Base-by-base conservation (phyloP, 768 basidiomycete genomes). In the Suillus alpinus region DNA sequence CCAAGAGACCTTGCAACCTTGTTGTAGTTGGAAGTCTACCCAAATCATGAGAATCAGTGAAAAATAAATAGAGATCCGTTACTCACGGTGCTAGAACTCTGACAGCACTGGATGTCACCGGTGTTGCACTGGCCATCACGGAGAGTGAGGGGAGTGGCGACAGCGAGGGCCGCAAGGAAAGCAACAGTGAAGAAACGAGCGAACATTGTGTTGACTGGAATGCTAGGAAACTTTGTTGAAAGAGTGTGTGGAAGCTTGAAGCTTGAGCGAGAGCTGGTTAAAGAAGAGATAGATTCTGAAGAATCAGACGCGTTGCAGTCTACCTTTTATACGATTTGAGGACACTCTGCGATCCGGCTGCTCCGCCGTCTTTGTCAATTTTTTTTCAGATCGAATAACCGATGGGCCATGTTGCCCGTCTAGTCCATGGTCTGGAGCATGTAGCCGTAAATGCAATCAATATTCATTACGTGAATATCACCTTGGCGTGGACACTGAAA, bases 61-160 rank as follows among this genome's bases (percentile, higher is more conserved):
- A 56, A 2, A 8, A 39, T 34, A 2, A 3, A 26, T 29, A 16
- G 16, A 31, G 5, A 8, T 10, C 2, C 36, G 36, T 36, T 1
- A 36, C 36, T 36, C 36, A 36, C 36, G 71, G 71, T 58, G 60
- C 43, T 51, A 64, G 55, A 39, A 63, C 47, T 12, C 57, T 63
- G 56, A 50, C 71, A 72, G 41, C 71, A 72, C 41, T 65, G 52
- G 23, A 58, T 39, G 31, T 51, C n/a, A 8, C 65, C 71, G 13
- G 61, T 57, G 61, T 63, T 60, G 44, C 71, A 72, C 44, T 62
- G 60, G 39, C 68, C 68, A 44, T 71, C 71, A 55, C 70, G 68
- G 1, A 58, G 59, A 3, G 55, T 3, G 51, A 71, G 69, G 5
- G 70, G 70, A 0, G 71, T 64, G 61, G 65, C 12, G 13, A 50